These are phyloP conservation scores for Haberlea rhodopensis DNA, from an alignment of 257 asterid species.

Conservation along the genomic window DNA sequence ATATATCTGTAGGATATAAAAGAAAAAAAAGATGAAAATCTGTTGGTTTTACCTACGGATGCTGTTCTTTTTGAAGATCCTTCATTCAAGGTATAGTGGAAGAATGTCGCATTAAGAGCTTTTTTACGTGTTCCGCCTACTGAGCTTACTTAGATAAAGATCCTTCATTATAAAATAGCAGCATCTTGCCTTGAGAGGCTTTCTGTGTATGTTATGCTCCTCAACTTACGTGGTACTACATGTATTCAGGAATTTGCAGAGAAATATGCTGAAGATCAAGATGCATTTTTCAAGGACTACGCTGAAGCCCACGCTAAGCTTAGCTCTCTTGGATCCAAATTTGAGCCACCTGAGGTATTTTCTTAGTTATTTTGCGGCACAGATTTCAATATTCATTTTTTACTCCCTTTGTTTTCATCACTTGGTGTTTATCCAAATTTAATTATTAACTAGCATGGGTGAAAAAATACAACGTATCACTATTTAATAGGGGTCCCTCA, in stretches of 20 bases:
- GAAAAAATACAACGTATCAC: too few species aligned
- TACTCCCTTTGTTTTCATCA: not conserved
- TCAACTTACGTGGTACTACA: constrained; percentile 19
- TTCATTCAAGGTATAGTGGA: constrained; percentile 72
- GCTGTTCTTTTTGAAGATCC: constrained; percentile 93
- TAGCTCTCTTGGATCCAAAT: constrained; percentile 93
- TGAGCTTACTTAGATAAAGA: not conserved
- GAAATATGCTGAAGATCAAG: constrained; percentile 90
- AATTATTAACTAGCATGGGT: too few species aligned
- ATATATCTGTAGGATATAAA: constrained; percentile 67
- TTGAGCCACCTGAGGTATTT: constrained; percentile 90
- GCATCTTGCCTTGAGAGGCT: not conserved
- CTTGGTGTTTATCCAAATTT: not conserved
- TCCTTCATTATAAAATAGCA: constrained; percentile 30
- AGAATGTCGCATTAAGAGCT: not conserved
- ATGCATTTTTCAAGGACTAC: constrained; percentile 81
- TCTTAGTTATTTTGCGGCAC: constrained; percentile 9
- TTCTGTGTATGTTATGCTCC: constrained; percentile 18
- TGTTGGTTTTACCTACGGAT: constrained; percentile 93
- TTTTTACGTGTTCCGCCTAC: not conserved
- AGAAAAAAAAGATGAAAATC: constrained; percentile 77
- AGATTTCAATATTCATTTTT: too few species aligned
- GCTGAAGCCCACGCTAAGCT: constrained; percentile 98
- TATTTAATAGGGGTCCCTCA: too few species aligned
- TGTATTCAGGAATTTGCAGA: constrained; percentile 69